These are phyloP conservation scores for Aspergillus arachidicola DNA, from an alignment of 2,329 filamentous ascomycete species.

Conservation along the genomic window DNA sequence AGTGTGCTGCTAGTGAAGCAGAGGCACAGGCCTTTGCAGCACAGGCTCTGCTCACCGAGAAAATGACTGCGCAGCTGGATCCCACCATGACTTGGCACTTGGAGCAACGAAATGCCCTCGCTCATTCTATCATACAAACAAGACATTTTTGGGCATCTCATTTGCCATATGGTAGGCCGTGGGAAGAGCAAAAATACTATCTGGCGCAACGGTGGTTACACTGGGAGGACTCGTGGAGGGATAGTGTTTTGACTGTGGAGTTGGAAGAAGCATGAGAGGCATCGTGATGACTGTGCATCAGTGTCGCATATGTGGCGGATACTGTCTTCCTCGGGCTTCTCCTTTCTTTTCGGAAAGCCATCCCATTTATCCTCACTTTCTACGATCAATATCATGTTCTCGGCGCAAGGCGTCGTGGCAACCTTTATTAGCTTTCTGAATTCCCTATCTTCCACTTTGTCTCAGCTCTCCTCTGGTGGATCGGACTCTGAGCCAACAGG, in stretches of 20 bases:
- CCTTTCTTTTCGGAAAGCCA: too few relatives aligned
- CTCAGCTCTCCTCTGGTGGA: too few relatives aligned
- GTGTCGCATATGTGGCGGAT: too few relatives aligned
- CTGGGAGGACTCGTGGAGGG: constrained; percentile 7
- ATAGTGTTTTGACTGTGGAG: background rate
- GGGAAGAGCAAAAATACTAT: background rate
- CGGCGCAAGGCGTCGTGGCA: too few relatives aligned
- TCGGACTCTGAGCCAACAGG: too few relatives aligned
- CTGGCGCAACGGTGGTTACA: background rate
- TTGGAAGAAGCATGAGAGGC: background rate
- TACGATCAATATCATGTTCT: too few relatives aligned
- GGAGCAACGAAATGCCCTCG: background rate
- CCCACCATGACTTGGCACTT: constrained; percentile 6
- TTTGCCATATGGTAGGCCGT: too few relatives aligned
- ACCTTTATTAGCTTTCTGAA: too few relatives aligned
- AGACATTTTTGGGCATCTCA: background rate
- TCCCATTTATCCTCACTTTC: too few relatives aligned
- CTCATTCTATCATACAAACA: constrained; percentile 2
- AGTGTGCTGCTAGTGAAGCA: background rate
- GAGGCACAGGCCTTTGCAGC: constrained; percentile 1
- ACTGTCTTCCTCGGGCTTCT: too few relatives aligned
- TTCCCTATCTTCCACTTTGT: too few relatives aligned
- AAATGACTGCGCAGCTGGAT: background rate
- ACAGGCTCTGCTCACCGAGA: background rate
- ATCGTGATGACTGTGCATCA: background rate